Evolutionary conservation across 306 rosid genomes (phyloP), one percentile per base, ranked within the genome.

Genomic region (Vachellia pachyceras): DNA sequence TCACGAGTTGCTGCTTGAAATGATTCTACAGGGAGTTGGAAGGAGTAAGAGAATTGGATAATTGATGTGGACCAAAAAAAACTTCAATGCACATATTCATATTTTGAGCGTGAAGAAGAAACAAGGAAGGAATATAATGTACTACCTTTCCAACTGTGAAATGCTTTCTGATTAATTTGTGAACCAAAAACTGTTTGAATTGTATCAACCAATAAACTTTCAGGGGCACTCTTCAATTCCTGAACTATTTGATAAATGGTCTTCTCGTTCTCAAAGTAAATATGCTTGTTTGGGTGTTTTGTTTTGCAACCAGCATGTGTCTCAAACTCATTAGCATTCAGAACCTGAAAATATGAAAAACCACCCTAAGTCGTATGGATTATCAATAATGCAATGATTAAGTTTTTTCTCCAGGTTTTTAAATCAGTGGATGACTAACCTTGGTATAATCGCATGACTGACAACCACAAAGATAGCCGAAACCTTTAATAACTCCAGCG

Each of bases 261-360:
- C 72, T 67, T 67, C 50, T 50, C 72, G 25, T 67, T 67, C 50
- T 88, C 94, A 64, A 90, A 90, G 80, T 86, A 90, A 46, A 90
- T 90, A 71, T 90, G 94, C 78, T 86, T 91, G 80, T 91, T 89
- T 36, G 94, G 94, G 69, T 91, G 94, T 55, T 91, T 91, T 42
- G 92, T 91, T 76, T 91, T 91, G 88, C 89, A 85, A 78, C 89
- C 91, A 79, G 92, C 92, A 66, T 91, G 94, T 3, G 86, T 87
- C 88, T 91, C 94, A 82, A 91, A 91, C 82, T 89, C 92, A 25
- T 84, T 84, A 41, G 94, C 94, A 89, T 91, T 91, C 33, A 89
- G 91, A 68, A 69, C 88, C 92, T 88, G 78, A 58, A 52, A 39
- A 57, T 8, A 83, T 36, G 23, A 52, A 18, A 50, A 72, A 23